Evolutionary conservation across 2,329 filamentous ascomycete species (phyloP).

Genomic region (Escovopsis sp.): DNA sequence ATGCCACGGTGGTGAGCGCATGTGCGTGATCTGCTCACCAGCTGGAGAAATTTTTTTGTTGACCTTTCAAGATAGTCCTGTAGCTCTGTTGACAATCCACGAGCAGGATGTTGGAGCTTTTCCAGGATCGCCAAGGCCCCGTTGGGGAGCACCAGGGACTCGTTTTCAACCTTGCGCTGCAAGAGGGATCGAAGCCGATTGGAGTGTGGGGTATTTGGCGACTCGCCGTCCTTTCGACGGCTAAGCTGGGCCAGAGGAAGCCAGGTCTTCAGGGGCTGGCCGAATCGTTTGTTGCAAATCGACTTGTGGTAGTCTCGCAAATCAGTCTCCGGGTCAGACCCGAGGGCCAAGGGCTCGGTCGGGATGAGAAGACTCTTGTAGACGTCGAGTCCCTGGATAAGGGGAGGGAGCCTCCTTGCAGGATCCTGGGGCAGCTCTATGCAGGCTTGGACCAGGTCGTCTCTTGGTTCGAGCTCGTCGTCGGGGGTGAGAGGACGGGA

Average conservation of each 20-base stretch:
- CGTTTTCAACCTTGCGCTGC: slow-evolving; percentile 13
- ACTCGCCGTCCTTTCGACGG: slow-evolving; percentile 13
- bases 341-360: slow-evolving; percentile 13
- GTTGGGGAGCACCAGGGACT: slow-evolving; percentile 3
- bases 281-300: slow-evolving; percentile 8
- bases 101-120: background rate
- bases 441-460: background rate
- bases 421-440: background rate
- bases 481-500: background rate
- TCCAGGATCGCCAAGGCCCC: background rate
- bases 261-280: slow-evolving; percentile 14
- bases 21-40: background rate
- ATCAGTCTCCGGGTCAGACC: slow-evolving; percentile 10
- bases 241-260: slow-evolving; percentile 15
- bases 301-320: slow-evolving; percentile 9
- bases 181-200: slow-evolving; percentile 12
- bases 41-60: background rate
- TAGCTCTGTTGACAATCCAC: background rate
- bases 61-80: background rate
- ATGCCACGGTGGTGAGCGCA: background rate
- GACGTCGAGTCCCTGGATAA: background rate
- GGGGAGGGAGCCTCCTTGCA: background rate
- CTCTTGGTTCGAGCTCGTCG: background rate
- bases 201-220: slow-evolving; percentile 12
- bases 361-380: slow-evolving; percentile 8